Evolutionary conservation across 441 rosid species (phyloP), one percentile per base, ranked within the genome.

Genomic region (Syzygium syzygioides): DNA sequence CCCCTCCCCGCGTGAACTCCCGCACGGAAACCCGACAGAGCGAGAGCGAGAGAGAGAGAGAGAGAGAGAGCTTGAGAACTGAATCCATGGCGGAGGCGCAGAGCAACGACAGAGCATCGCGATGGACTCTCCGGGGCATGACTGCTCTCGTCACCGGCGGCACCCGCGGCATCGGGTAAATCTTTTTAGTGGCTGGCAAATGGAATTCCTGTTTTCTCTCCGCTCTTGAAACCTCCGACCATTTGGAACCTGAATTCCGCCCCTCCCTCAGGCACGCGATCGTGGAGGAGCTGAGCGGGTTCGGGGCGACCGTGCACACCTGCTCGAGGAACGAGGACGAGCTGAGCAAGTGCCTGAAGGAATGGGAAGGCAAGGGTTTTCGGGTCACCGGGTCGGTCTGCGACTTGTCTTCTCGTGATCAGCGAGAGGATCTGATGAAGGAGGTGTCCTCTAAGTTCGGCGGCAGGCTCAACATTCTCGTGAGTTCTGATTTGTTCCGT

Each of bases 91-190:
- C 87, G 48, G 80, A 1, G 48, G 53, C 83, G 30, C 64, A 52
- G 30, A 76, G 54, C 85, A 66, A 56, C 53, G 76, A 85, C 55
- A 64, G 86, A 20, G 88, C 34, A 30, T 59, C n/a, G 28, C 56
- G 94, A 79, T 95, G 96, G 97, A 92, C 92, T 41, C 97, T 94
- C 90, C 64, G 89, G 55, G 96, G 96, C 30, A 91, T 89, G 91
- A 94, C 93, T 10, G 96, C 97, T 89, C 93, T 95, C 3, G 96
- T 94, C 86, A 95, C 96, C 55, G 97, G 96, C n/a, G 96, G 97
- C 85, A 94, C 96, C 87, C 95, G 97, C 89, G 97, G 97, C 86
- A 94, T 95, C 86, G 96, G 97, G 97, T 94, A 54, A 37, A 83
- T 34, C 90, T 12, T 17, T 60, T 66, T 45, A 45, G 48, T 7